Percentiles rank a stretch among this genome's conserved stretches.
phyloP scores from a whole-genome alignment of 1,284 basidiomycete species.

The Cryptococcus sp. region DNA sequence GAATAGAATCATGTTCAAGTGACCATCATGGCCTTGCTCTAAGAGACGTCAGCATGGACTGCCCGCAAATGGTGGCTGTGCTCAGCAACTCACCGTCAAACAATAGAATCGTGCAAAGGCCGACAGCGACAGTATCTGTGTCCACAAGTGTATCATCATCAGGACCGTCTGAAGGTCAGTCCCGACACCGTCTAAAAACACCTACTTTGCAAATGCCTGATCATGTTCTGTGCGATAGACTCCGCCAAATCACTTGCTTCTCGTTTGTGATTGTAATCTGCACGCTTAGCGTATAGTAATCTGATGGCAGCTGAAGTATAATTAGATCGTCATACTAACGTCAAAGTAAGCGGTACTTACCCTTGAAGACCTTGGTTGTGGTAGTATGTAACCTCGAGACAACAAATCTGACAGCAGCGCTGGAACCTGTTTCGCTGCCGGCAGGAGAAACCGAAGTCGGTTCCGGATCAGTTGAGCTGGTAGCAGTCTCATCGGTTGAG shows the following conservation, averaged over 20 bases:
- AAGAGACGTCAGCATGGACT: background rate
- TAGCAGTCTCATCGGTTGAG: background rate
- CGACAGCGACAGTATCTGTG: slow-evolving; percentile 67
- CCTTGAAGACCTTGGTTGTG: background rate
- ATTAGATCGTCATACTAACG: too few species aligned
- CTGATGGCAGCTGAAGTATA: slow-evolving; percentile 69
- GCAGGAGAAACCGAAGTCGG: background rate
- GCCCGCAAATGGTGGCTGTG: too few species aligned
- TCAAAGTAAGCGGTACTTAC: background rate
- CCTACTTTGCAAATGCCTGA: slow-evolving; percentile 59
- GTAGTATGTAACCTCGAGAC: background rate
- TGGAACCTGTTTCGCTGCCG: background rate
- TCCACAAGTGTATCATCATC: background rate
- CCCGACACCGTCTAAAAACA: background rate
- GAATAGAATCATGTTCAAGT: slow-evolving; percentile 78
- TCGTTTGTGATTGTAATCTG: slow-evolving; percentile 71
- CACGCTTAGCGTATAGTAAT: slow-evolving; percentile 70
- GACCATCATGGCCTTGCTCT: slow-evolving; percentile 70
- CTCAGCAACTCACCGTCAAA: slow-evolving; percentile 65
- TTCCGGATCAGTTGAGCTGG: background rate
- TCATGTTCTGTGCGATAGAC: slow-evolving; percentile 66
- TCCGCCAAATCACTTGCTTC: slow-evolving; percentile 68
- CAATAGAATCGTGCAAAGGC: slow-evolving; percentile 65
- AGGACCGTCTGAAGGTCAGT: background rate
- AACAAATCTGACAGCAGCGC: background rate